Conservation (phyloP, 345 rosid species). For the Hibiscus mutabilis region DNA sequence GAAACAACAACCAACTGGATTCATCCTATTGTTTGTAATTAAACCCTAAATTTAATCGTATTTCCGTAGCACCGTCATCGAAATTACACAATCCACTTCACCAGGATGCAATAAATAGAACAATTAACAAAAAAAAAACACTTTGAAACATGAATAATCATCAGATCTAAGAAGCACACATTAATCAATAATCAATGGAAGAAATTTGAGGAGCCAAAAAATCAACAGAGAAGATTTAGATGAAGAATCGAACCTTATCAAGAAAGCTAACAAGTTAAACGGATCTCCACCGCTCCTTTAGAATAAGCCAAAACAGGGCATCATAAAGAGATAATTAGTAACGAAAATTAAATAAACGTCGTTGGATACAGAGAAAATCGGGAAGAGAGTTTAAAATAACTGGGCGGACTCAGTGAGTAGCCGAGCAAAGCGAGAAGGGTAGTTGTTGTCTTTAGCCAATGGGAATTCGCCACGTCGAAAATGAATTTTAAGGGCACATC, state of each 20-base stretch:
- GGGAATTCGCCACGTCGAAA: constrained; percentile 19
- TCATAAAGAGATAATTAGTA: constrained; percentile 2
- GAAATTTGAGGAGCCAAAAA: not conserved
- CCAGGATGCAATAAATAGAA: constrained; percentile 8
- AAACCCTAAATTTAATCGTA: constrained; percentile 11
- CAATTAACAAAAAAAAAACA: not conserved
- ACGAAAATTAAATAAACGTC: not conserved
- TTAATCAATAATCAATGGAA: not conserved
- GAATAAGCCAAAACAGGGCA: constrained; percentile 5
- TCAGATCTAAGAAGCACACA: constrained; percentile 10
- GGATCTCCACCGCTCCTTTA: constrained; percentile 3
- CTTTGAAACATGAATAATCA: no score
- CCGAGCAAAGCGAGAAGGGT: constrained; percentile 6
- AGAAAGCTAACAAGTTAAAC: constrained; percentile 10
- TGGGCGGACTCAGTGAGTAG: constrained; percentile 21
- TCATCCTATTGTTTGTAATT: no score
- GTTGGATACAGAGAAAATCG: constrained; percentile 32
- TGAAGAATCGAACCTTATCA: constrained; percentile 30
- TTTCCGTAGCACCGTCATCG: not conserved
- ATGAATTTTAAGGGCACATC: constrained; percentile 12
- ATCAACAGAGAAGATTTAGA: constrained; percentile 1
- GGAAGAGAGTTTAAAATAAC: no score
- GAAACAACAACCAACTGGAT: no score
- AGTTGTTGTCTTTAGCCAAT: constrained; percentile 16
- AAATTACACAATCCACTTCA: constrained; percentile 7